phyloP scores from a whole-genome alignment of 306 rosid genomes.

The Amphicarpaea edgeworthii region DNA sequence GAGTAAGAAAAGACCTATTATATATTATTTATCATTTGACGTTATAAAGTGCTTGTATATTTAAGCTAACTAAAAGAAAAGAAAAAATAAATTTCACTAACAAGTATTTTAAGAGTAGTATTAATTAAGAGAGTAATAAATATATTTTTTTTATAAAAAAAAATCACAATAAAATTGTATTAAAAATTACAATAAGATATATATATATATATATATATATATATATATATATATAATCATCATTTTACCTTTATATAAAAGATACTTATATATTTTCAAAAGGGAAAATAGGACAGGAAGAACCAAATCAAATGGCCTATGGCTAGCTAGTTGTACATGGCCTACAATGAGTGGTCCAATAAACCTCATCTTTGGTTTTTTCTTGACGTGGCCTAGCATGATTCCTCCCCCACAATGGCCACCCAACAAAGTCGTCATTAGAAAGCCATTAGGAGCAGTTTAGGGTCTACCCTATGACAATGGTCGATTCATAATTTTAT shows the following conservation, averaged over 20 bases:
- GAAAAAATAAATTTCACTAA: neutral
- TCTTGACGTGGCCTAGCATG: conserved; percentile 30
- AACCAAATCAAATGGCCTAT: conserved; percentile 40
- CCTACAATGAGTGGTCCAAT: conserved; percentile 19
- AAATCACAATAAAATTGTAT: too few species aligned
- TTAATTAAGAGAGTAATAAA: neutral
- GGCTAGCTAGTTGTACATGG: conserved; percentile 11
- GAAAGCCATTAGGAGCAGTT: conserved; percentile 6
- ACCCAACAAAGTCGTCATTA: conserved; percentile 17
- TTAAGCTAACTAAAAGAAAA: neutral
- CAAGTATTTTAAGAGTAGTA: neutral
- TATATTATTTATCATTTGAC: neutral
- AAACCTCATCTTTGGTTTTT: conserved; percentile 13
- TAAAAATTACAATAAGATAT: neutral
- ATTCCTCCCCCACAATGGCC: neutral
- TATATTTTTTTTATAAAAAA: neutral
- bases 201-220: too few species aligned
- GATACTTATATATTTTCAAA: neutral
- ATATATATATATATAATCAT: neutral
- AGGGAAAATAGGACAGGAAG: neutral
- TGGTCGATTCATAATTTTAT: too few species aligned
- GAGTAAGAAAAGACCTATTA: neutral
- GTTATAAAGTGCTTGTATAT: neutral
- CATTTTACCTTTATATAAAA: neutral
- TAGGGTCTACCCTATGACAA: neutral